Conservation (phyloP, 441 rosid genomes). For the Pelargonium fulgidum region DNA sequence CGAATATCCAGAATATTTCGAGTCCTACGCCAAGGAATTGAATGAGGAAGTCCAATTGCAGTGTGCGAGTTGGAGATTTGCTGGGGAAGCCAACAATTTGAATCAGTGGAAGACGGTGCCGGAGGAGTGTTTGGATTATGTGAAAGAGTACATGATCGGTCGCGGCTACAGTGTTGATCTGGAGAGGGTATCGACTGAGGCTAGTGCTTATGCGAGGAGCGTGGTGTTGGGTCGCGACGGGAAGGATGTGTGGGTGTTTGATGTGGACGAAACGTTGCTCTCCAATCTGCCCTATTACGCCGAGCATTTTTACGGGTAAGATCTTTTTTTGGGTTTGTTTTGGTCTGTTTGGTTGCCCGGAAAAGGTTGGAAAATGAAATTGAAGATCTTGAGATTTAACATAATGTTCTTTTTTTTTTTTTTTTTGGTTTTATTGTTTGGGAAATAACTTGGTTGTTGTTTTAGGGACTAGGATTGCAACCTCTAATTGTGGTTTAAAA, state of each 20-base stretch:
- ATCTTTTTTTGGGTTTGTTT: not conserved
- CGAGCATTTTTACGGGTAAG: slow-evolving; percentile 70
- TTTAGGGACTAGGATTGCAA: no score
- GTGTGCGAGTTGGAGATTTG: slow-evolving; percentile 87
- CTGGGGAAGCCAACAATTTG: slow-evolving; percentile 79
- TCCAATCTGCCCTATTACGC: slow-evolving; percentile 84
- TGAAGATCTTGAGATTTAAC: not conserved
- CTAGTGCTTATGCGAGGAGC: slow-evolving; percentile 50
- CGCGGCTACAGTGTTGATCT: slow-evolving; percentile 58
- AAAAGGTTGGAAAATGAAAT: not conserved
- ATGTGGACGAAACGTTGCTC: slow-evolving; percentile 82
- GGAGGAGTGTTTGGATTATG: slow-evolving; percentile 58
- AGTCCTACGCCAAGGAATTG: slow-evolving; percentile 24
- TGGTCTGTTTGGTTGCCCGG: slow-evolving; percentile 10
- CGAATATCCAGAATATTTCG: slow-evolving; percentile 37
- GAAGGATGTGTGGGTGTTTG: slow-evolving; percentile 79
- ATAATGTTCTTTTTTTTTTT: not conserved
- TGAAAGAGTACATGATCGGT: slow-evolving; percentile 56
- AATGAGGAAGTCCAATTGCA: slow-evolving; percentile 37
- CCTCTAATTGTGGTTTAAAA: no score
- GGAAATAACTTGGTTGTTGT: no score
- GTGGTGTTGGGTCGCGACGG: slow-evolving; percentile 50
- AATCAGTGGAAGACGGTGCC: slow-evolving; percentile 78
- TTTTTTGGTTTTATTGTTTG: not conserved
- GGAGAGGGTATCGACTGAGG: slow-evolving; percentile 55